Evolutionary conservation across 75 land plant genomes (phyloP).

Genomic region (Pinus tabuliformis): DNA sequence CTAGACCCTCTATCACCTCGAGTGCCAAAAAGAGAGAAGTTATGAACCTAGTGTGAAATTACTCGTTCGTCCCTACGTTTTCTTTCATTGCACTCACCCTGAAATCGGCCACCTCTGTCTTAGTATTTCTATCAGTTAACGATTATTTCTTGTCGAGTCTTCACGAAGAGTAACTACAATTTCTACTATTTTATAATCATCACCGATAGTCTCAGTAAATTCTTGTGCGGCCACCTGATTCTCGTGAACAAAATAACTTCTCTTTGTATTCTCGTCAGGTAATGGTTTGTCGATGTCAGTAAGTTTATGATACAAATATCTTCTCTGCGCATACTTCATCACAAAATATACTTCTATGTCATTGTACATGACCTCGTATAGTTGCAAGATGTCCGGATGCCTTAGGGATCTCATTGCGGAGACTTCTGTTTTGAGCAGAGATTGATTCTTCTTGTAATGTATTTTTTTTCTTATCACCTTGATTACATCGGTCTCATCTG

Average conservation of each 20-base stretch:
- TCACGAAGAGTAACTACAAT: too few species aligned
- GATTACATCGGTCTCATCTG: slow-evolving; percentile 17
- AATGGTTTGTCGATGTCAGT: too few species aligned
- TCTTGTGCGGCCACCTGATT: too few species aligned
- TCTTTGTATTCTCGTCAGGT: too few species aligned
- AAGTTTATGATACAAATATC: slow-evolving; percentile 7
- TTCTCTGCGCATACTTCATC: slow-evolving; percentile 55
- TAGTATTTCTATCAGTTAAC: neutral
- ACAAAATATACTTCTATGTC: slow-evolving; percentile 50
- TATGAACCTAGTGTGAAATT: too few species aligned
- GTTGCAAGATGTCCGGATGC: slow-evolving; percentile 27
- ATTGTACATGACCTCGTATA: slow-evolving; percentile 57
- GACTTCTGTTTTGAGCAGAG: neutral
- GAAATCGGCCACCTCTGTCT: neutral
- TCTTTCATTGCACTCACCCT: neutral
- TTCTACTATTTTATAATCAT: too few species aligned
- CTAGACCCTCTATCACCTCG: too few species aligned
- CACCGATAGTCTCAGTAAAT: too few species aligned
- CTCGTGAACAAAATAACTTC: neutral
- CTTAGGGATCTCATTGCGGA: slow-evolving; percentile 14
- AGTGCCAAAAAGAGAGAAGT: too few species aligned
- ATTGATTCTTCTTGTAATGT: neutral
- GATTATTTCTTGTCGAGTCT: too few species aligned
- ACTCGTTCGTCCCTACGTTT: too few species aligned
- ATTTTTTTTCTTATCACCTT: slow-evolving; percentile 18